Evolutionary conservation across 202 grass and related monocot species (phyloP), one percentile per base, ranked within the genome.

Genomic region (Bolboschoenoplectus hybrid): DNA sequence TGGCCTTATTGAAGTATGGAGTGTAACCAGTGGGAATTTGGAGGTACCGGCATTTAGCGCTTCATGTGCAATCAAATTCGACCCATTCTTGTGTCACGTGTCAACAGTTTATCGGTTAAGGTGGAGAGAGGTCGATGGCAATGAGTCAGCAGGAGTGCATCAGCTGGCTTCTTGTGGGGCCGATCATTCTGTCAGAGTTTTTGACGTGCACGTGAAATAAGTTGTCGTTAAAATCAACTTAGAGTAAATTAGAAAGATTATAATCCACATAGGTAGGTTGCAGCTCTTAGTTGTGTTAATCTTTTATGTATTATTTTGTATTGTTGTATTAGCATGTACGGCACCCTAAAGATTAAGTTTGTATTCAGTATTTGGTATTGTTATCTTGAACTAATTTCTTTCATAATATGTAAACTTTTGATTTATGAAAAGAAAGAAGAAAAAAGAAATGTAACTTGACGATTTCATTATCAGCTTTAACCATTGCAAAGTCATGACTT

Each of bases 1-100:
- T 85, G 96, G 96, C 61, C 83, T 96, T 32, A 91, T 98, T 17
- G 96, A 98, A 87, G 89, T 98, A 35, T 98, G 96, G 96, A 89
- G 76, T 56, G 58, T 94, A 80, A 91, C 87, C 35, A 84, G 90
- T 47, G 82, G 85, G 53, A 78, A 40, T 63, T 63, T 61, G 11
- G 70, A 85, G 34, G 58, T n/a, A 2, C 62, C 85, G 43, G 85
- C 77, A 7, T 79, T 92, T 74, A 86, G 32, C n/a, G 81, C 88
- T 74, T 60, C 84, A 55, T 89, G 88, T 85, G 69, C 87, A 46
- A 81, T 92, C 67, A 90, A 44, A 17, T 90, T 98, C 71, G 91
- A 96, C 81, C 89, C 89, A 74, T 40, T 90, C 74, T 50, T 92
- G 70, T 98, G 96, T 65, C 96, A 98, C 53, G 90, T 94, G 68